Base-by-base conservation (phyloP, 768 basidiomycete genomes). In the Kwoniella botswanensis region DNA sequence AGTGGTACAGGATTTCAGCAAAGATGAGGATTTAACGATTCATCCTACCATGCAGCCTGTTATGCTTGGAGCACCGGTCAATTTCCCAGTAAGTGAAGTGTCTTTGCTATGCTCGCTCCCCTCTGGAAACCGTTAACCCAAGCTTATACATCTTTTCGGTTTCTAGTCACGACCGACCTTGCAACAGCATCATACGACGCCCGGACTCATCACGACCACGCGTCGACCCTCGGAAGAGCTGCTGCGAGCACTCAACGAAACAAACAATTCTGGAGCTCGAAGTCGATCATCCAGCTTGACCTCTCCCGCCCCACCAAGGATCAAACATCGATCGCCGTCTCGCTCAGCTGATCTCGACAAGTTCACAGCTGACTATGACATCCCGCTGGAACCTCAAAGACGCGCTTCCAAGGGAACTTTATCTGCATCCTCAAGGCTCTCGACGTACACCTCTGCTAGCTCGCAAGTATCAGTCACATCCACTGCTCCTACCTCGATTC, bases 1-100 rank as follows among this genome's bases (percentile, higher is more conserved):
- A 50, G 71, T 79, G 35, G 79, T 79, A n/a, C 64, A 74, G 22
- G 72, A 74, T 56, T 65, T 60, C 4, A 43, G 84, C 15, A 88
- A 89, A 24, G 88, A 87, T 43, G 90, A 90, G 77, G 91, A 92
- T 76, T 76, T 88, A 61, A 90, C 90, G 0, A 86, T 91, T 56
- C 86, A 41, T 41, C 70, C 65, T 24, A 13, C 11, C 7, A 57
- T 46, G 24, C 57, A 67, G 24, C 21, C 56, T 26, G 26, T 26
- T 4, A 56, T 13, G 4, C 52, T 70, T 4, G 68, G 53, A 18
- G 41, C 61, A 11, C 68, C 63, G 42, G 61, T 64, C 10, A 43
- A 42, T 58, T 61, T 55, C 42, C 57, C 61, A 13, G 61, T 70
- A 63, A 63, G 65, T 63, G 55, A 46, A 58, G 46, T 62, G 29